A percentile compares a stretch with the other conserved stretches of the same genome.
phyloP scores from a whole-genome alignment of 2,329 filamentous ascomycete genomes.

The Emergomyces orientalis region DNA sequence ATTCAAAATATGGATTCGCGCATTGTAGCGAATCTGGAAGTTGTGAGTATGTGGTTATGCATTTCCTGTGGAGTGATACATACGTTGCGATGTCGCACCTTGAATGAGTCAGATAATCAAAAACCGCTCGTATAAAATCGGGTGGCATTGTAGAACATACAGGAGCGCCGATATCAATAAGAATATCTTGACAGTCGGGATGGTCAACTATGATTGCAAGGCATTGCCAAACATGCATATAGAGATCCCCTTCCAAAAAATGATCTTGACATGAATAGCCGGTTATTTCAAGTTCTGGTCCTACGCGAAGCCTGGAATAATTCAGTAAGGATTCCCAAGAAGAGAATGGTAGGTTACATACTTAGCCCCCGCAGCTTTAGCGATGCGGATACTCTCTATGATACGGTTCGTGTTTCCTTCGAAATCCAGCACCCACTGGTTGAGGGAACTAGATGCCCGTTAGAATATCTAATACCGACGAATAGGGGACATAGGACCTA shows the following conservation, averaged over 20 bases:
- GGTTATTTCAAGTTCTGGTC: constrained; percentile 34
- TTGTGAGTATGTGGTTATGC: constrained; percentile 31
- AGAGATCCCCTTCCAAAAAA: constrained; percentile 36
- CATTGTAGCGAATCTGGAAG: constrained; percentile 53
- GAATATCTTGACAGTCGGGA: constrained; percentile 8
- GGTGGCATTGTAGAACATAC: neutral
- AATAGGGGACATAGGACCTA: neutral
- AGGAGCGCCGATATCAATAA: constrained; percentile 44
- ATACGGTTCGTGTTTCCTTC: constrained; percentile 55
- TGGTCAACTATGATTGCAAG: constrained; percentile 6
- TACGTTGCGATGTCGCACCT: constrained; percentile 35
- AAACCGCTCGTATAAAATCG: neutral
- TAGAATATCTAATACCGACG: neutral
- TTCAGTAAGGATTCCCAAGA: neutral
- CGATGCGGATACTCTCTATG: constrained; percentile 49
- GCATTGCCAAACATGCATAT: constrained; percentile 49
- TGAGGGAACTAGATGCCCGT: constrained; percentile 11
- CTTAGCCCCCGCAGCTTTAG: constrained; percentile 48
- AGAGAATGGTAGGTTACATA: neutral
- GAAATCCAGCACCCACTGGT: constrained; percentile 45
- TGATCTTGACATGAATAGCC: constrained; percentile 16
- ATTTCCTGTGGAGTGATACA: constrained; percentile 25
- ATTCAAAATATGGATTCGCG: constrained; percentile 53
- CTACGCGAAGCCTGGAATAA: constrained; percentile 40
- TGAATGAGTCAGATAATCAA: neutral